phyloP scores from a whole-genome alignment of 2,329 filamentous ascomycete species.

The Penicillium verrucosum region DNA sequence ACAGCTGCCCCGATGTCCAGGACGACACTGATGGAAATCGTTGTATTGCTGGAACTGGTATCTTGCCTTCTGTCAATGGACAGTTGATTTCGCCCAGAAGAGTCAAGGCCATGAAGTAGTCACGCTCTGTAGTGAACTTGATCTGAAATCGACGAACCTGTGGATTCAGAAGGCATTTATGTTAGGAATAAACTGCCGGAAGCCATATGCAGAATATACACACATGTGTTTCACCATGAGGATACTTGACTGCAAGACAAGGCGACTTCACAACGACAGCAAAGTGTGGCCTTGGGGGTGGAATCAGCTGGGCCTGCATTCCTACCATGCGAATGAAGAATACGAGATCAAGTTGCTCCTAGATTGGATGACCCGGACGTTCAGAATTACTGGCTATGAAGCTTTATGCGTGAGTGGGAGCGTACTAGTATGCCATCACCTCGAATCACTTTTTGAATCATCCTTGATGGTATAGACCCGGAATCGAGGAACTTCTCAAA shows the following conservation, averaged over 20 bases:
- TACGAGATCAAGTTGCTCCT: constrained; percentile 45
- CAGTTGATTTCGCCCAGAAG: constrained; percentile 43
- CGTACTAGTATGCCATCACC: constrained; percentile 39
- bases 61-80: constrained; percentile 42
- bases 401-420: neutral
- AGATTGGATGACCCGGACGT: neutral
- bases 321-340: constrained; percentile 29
- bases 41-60: constrained; percentile 20
- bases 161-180: neutral
- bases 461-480: constrained; percentile 5
- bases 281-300: constrained; percentile 30
- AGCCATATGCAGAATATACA: constrained; percentile 5
- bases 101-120: constrained; percentile 42
- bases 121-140: constrained; percentile 40
- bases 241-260: constrained; percentile 48
- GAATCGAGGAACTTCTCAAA: constrained; percentile 32
- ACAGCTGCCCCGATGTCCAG: constrained; percentile 18
- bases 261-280: constrained; percentile 45
- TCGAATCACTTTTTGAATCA: constrained; percentile 36
- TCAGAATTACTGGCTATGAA: neutral
- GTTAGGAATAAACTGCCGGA: neutral
- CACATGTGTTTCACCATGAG: constrained; percentile 30
- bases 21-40: constrained; percentile 29
- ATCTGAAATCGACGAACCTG: constrained; percentile 47
- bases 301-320: constrained; percentile 14